Evolutionary conservation across 2,329 filamentous ascomycete genomes (phyloP), one percentile per base, ranked within the genome.

Genomic region (Ophiostoma perfectum): DNA sequence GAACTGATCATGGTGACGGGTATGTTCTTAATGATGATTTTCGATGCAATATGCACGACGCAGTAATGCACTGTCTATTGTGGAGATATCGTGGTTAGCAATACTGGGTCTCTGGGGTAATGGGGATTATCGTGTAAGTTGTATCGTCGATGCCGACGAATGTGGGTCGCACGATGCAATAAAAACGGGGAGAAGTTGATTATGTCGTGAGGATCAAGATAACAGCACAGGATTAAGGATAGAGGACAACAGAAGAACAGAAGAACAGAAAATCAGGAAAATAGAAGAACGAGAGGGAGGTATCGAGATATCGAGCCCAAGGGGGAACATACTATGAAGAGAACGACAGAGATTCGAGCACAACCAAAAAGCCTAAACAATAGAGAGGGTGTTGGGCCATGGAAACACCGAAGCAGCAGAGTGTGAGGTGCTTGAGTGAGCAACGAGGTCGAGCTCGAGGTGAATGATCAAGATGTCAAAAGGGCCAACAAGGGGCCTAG

Each of bases 1-100:
- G 68, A 68, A 38, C 70, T 67, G 45, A 73, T 68, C 72, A 73
- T 73, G 62, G 12, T 69, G 68, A 63, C 16, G 63, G 42, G 27
- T 27, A 27, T 27, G 27, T 27, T 27, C 27, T 27, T 27, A 27
- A 2, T 27, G 27, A 27, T 27, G 27, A 2, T 27, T 27, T 27
- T 27, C 27, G 27, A 27, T 63, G n/a, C 55, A 42, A 18, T 41
- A 11, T 4, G 60, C 3, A 12, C 49, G 7, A 42, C 55, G 55
- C 36, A 38, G 55, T 44, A 12, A 44, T 27, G 2, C 16, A 42
- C 18, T 42, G 60, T 63, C 38, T 63, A 18, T 44, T 63, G 39
- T 18, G 38, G 38, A 18, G 67, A 66, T 8, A 64, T 65, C 60
- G 36, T 44, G 45, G 41, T 47, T 63, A 63, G 60, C 60, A 63